A percentile compares a stretch with the other conserved stretches of the same genome.
phyloP scores from a whole-genome alignment of 2,329 filamentous ascomycete genomes.

The Aureobasidium mangrovei region DNA sequence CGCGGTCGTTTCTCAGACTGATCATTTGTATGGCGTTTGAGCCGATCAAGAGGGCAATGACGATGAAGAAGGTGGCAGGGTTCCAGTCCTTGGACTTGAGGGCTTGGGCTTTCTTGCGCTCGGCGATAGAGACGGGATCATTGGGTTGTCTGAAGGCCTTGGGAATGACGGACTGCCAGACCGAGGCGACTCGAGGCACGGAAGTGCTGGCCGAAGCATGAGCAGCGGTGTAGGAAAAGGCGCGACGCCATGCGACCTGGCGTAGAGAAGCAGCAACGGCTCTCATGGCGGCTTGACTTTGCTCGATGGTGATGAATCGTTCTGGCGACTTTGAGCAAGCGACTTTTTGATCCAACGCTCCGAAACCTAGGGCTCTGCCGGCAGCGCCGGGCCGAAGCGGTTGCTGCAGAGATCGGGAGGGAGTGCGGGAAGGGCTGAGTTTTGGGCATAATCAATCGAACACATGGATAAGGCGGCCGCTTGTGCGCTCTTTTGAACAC shows the following conservation, averaged over 20 bases:
- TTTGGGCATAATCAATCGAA: constrained; percentile 2
- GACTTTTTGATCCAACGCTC: neutral
- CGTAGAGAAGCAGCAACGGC: neutral
- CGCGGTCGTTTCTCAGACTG: constrained; percentile 64
- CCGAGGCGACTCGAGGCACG: constrained; percentile 28
- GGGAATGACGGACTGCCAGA: constrained; percentile 30
- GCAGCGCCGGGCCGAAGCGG: constrained; percentile 6
- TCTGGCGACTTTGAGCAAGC: no score
- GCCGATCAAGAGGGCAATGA: constrained; percentile 68
- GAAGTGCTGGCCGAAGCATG: neutral
- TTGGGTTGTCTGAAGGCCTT: constrained; percentile 23
- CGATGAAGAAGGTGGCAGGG: constrained; percentile 58
- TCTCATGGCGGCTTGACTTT: neutral
- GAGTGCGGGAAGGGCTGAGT: neutral
- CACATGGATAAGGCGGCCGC: neutral
- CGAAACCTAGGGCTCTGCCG: neutral
- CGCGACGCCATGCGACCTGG: neutral
- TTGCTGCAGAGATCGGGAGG: constrained; percentile 1
- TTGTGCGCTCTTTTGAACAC: neutral
- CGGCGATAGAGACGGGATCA: constrained; percentile 17
- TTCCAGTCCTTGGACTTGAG: constrained; percentile 33
- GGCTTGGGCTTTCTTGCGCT: constrained; percentile 15
- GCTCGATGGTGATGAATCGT: neutral
- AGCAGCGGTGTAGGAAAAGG: neutral
- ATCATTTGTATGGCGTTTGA: constrained; percentile 95